Conservation (phyloP, 2,329 filamentous ascomycete genomes). For the Pseudogymnoascus sp. region DNA sequence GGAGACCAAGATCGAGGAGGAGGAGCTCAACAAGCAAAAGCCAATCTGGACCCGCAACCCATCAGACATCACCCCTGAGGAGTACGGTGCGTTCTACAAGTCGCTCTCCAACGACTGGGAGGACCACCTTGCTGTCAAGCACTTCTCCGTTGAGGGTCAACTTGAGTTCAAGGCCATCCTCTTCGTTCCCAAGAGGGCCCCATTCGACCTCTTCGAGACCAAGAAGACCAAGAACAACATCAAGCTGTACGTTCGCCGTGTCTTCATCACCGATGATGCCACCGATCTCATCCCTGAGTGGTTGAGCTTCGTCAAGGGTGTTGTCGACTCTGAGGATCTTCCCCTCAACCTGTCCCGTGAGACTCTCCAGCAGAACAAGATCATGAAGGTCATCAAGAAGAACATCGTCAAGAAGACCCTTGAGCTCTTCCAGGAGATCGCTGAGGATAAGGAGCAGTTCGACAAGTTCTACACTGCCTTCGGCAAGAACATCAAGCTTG, state of each 20-base stretch:
- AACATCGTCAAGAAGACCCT: slow-evolving; percentile 99
- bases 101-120: slow-evolving; percentile 99
- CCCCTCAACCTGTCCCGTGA: slow-evolving; percentile 99
- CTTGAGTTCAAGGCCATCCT: slow-evolving; percentile 99
- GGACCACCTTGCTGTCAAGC: slow-evolving; percentile 98
- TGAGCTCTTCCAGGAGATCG: slow-evolving; percentile 98
- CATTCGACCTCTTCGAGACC: slow-evolving; percentile 99
- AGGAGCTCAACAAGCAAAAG: slow-evolving; percentile 99
- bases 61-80: slow-evolving; percentile 86
- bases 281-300: slow-evolving; percentile 99
- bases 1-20: slow-evolving; percentile 97
- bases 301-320: slow-evolving; percentile 99
- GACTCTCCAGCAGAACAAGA: slow-evolving; percentile 99
- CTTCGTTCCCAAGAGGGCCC: slow-evolving; percentile 98
- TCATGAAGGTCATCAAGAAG: slow-evolving; percentile 99
- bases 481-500: slow-evolving; percentile 99
- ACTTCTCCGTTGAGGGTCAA: slow-evolving; percentile 99
- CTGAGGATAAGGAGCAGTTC: slow-evolving; percentile 99
- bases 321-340: slow-evolving; percentile 98
- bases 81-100: slow-evolving; percentile 99
- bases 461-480: slow-evolving; percentile 99
- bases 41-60: slow-evolving; percentile 99
- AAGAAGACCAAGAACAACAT: slow-evolving; percentile 99
- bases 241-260: slow-evolving; percentile 99
- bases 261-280: slow-evolving; percentile 99